These are phyloP conservation scores for Pachyrhizus erosus DNA, from an alignment of 306 rosid genomes.

Conservation along the genomic window DNA sequence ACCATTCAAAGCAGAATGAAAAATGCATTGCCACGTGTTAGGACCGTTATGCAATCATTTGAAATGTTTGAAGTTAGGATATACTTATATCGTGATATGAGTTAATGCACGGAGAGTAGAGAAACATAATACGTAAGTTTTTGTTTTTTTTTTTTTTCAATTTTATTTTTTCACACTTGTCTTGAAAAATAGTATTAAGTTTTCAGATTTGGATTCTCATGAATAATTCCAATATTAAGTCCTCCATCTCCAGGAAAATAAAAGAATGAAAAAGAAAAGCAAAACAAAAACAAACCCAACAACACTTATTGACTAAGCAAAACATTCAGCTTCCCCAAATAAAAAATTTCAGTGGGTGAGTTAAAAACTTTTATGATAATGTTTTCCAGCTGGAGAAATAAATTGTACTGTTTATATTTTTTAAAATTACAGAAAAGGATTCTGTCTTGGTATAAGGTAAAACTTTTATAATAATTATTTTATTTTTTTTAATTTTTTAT, in stretches of 20 bases:
- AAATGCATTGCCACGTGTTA: neutral
- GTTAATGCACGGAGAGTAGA: neutral
- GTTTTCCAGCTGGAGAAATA: constrained; percentile 37
- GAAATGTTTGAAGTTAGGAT: neutral
- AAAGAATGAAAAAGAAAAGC: neutral
- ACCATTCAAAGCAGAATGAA: neutral
- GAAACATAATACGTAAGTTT: neutral
- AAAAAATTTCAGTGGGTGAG: neutral
- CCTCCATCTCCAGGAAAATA: neutral
- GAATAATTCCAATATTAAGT: neutral
- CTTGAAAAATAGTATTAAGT: neutral
- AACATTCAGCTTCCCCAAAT: neutral
- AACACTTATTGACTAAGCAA: neutral
- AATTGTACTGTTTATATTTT: neutral
- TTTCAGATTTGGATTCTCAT: neutral
- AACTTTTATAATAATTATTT: too few species aligned
- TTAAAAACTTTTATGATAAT: neutral
- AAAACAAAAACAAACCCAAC: neutral
- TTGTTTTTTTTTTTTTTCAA: neutral
- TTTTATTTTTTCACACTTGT: neutral
- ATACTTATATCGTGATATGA: neutral
- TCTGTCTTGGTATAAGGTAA: neutral
- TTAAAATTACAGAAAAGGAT: neutral
- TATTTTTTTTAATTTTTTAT: too few species aligned
- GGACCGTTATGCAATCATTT: neutral